Conservation (phyloP, 1,284 basidiomycete genomes). For the Phellinidium pouzarii region DNA sequence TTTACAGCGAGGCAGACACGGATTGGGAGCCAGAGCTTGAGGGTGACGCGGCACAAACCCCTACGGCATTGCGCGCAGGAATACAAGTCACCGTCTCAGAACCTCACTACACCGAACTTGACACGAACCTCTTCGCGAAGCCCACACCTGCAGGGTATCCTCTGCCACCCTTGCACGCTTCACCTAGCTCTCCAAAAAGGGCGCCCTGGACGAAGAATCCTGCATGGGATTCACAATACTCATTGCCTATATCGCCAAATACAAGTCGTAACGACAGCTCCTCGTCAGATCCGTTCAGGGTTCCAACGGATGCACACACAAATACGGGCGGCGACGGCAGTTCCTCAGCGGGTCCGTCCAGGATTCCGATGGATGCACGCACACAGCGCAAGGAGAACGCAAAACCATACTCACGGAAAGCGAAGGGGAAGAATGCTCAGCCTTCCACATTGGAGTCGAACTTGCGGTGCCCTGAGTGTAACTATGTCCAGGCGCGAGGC, state of each 20-base stretch:
- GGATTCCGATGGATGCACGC: not conserved
- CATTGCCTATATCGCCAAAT: not conserved
- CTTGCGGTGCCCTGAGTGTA: not conserved
- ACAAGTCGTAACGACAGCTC: not conserved
- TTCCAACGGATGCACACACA: no score
- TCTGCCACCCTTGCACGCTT: not conserved
- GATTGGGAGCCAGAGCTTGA: not conserved
- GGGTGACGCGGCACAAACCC: not conserved
- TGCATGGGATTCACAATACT: not conserved
- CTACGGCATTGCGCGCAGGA: not conserved
- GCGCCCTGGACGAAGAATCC: not conserved
- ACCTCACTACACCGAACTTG: not conserved
- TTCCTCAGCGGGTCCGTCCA: not conserved
- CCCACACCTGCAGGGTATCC: not conserved
- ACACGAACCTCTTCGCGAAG: not conserved
- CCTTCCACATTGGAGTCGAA: not conserved
- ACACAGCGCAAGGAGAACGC: not conserved
- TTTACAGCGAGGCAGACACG: constrained; percentile 2
- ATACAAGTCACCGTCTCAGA: not conserved
- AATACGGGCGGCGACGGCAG: no score
- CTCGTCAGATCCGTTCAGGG: not conserved
- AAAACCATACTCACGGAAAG: not conserved
- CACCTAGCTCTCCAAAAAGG: not conserved
- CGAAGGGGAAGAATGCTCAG: not conserved
- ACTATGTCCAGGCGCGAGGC: constrained; percentile 5